Percentiles rank a stretch among this genome's conserved stretches.
Conservation (phyloP, 441 rosid species). For the Pelargonium myrrhifolium region DNA sequence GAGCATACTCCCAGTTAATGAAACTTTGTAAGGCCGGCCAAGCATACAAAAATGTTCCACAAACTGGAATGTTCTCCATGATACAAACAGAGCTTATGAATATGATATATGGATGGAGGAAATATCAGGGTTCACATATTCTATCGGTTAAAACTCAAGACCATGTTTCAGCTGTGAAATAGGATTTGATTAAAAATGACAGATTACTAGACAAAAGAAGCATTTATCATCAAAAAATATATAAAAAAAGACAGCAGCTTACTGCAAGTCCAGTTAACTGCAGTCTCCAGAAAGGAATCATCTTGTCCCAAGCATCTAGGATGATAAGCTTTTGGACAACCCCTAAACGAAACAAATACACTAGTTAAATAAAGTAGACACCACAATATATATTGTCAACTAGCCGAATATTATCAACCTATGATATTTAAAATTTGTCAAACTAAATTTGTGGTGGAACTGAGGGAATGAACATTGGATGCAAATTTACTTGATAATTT, state of each 20-base stretch:
- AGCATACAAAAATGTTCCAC: too few relatives aligned
- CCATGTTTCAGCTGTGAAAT: background rate
- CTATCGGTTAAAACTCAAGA: background rate
- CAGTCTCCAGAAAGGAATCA: conserved; percentile 22
- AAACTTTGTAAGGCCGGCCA: too few relatives aligned
- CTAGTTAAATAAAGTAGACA: background rate
- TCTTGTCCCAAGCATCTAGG: conserved; percentile 31
- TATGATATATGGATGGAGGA: too few relatives aligned
- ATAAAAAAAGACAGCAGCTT: conserved; percentile 16
- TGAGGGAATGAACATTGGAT: background rate
- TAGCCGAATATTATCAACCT: background rate
- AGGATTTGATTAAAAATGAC: background rate
- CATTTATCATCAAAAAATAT: background rate
- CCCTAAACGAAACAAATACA: conserved; percentile 23
- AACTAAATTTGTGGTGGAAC: too few relatives aligned
- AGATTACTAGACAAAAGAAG: background rate
- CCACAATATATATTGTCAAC: background rate
- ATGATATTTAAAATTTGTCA: background rate
- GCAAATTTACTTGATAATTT: background rate
- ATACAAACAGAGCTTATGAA: background rate
- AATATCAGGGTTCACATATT: background rate
- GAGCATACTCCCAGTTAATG: too few relatives aligned
- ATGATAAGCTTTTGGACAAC: conserved; percentile 54
- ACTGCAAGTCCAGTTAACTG: conserved; percentile 45
- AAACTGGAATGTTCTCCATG: background rate